Evolutionary conservation across 352 stramenopile species (phyloP).

Genomic region (Elongisporangium undulatum): DNA sequence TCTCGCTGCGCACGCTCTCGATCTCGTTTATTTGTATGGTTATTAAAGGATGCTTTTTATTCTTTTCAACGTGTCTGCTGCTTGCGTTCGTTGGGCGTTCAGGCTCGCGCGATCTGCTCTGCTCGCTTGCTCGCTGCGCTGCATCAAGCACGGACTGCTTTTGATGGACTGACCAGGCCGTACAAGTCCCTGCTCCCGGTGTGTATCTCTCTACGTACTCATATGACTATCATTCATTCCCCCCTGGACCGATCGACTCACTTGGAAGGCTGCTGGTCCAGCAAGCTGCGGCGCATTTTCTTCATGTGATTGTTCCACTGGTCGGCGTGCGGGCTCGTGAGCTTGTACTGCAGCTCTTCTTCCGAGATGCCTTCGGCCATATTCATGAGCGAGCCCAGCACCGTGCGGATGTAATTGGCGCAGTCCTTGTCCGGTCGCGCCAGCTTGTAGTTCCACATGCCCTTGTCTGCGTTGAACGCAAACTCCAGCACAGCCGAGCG

Average conservation of each 20-base stretch:
- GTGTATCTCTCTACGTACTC: conserved; percentile 1
- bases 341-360: conserved; percentile 87
- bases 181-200: neutral
- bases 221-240: conserved; percentile 4
- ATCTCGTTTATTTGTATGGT: conserved; percentile 5
- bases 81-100: neutral
- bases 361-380: conserved; percentile 89
- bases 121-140: too few species aligned
- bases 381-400: conserved; percentile 88
- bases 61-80: neutral
- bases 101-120: too few species aligned
- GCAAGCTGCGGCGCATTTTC: conserved; percentile 59
- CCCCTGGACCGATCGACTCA: conserved; percentile 12
- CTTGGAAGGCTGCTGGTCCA: conserved; percentile 46
- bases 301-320: conserved; percentile 85
- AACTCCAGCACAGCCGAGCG: conserved; percentile 81
- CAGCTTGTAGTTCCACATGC: conserved; percentile 89
- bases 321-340: conserved; percentile 67
- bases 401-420: conserved; percentile 89
- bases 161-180: neutral
- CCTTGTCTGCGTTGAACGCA: conserved; percentile 82
- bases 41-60: conserved; percentile 5
- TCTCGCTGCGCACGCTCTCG: neutral
- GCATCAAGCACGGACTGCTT: conserved; percentile 1
- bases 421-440: conserved; percentile 85